Percentiles rank a stretch among this genome's conserved stretches.
phyloP scores from a whole-genome alignment of 306 rosid species.

The Citrullus colocynthis region DNA sequence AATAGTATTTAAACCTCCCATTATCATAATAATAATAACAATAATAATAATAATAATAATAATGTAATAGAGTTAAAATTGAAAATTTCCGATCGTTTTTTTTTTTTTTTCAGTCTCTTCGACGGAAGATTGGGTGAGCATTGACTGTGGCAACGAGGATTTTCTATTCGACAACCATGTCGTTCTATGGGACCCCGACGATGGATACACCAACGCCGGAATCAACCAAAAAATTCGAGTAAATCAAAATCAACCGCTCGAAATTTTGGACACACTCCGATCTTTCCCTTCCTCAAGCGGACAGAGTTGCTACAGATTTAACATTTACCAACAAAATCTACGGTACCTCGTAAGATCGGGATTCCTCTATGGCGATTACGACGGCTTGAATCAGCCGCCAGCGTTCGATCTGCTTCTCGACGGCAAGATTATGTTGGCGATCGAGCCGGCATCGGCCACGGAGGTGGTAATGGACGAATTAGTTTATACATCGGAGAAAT shows the following conservation, averaged over 20 bases:
- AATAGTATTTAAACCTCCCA: too few species aligned
- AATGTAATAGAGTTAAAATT: not conserved
- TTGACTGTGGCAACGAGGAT: not conserved
- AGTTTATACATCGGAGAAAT: not conserved
- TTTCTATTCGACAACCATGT: not conserved
- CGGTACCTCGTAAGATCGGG: constrained; percentile 8
- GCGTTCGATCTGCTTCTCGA: not conserved
- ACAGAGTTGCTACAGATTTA: not conserved
- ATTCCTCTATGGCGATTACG: constrained; percentile 8
- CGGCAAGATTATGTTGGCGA: not conserved
- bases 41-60: too few species aligned
- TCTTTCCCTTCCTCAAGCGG: not conserved
- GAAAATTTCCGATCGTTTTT: not conserved
- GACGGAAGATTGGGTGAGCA: not conserved
- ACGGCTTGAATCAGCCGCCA: not conserved
- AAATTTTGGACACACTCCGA: not conserved
- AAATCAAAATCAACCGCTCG: not conserved
- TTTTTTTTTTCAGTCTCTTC: not conserved
- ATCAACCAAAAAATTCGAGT: not conserved
- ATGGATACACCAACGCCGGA: not conserved
- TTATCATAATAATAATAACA: too few species aligned
- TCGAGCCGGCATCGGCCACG: not conserved
- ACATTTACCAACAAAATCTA: not conserved
- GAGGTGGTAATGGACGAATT: not conserved
- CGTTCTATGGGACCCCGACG: not conserved